Conservation (phyloP, 2,329 filamentous ascomycete species). For the Proliferodiscus dingleyae region DNA sequence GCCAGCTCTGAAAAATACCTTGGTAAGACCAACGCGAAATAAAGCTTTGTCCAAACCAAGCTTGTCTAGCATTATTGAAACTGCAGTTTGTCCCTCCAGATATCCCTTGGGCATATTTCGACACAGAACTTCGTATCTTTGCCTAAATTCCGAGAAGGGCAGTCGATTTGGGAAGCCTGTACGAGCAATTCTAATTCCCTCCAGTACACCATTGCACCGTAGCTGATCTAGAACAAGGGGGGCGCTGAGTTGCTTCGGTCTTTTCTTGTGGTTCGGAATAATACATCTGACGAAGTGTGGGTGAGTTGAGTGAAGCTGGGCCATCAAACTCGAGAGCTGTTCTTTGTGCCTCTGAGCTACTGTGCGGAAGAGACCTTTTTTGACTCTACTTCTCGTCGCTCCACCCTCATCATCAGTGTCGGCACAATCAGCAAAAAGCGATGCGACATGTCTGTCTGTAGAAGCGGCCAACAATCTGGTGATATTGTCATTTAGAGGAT, state of each 20-base stretch:
- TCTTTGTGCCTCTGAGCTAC: constrained; percentile 97
- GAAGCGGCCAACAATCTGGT: constrained; percentile 83
- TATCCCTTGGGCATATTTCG: constrained; percentile 83
- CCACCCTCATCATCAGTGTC: constrained; percentile 71
- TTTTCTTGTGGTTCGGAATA: constrained; percentile 95
- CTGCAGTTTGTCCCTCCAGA: constrained; percentile 81
- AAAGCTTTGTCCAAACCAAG: constrained; percentile 78
- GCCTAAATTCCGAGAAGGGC: constrained; percentile 87
- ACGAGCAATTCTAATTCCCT: constrained; percentile 93
- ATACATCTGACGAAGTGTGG: constrained; percentile 98
- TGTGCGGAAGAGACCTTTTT: constrained; percentile 94
- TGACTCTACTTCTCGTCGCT: constrained; percentile 72
- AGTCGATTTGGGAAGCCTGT: constrained; percentile 96
- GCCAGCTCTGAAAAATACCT: constrained; percentile 96
- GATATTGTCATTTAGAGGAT: constrained; percentile 94
- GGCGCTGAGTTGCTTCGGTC: constrained; percentile 85
- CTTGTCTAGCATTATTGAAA: constrained; percentile 82
- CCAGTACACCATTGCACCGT: constrained; percentile 98
- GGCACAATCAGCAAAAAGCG: constrained; percentile 81
- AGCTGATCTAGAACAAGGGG: constrained; percentile 93
- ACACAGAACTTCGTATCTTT: constrained; percentile 93
- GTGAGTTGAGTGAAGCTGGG: constrained; percentile 88
- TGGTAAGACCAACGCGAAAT: constrained; percentile 91
- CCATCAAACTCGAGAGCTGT: constrained; percentile 94
- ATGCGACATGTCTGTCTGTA: constrained; percentile 74